phyloP scores from a whole-genome alignment of 2,329 filamentous ascomycete species.

The Fusarium sacchari region DNA sequence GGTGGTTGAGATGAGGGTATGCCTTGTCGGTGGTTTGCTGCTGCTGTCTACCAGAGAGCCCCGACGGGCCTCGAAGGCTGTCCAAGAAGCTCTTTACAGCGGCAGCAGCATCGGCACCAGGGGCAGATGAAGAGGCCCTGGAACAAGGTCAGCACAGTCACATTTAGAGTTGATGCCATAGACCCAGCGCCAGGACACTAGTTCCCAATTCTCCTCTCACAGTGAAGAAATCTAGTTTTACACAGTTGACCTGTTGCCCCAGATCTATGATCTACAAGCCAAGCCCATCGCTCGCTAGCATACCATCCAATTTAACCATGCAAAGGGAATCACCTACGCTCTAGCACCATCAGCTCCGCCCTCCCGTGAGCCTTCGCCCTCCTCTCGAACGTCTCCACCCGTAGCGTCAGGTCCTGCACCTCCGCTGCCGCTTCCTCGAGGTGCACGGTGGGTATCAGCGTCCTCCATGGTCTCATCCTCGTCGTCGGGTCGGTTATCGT shows the following conservation, averaged over 20 bases:
- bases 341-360: constrained; percentile 95
- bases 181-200: constrained; percentile 40
- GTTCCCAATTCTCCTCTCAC: constrained; percentile 45
- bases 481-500: constrained; percentile 61
- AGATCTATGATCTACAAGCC: constrained; percentile 35
- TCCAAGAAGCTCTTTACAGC: constrained; percentile 90
- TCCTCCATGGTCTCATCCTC: constrained; percentile 67
- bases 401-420: constrained; percentile 89
- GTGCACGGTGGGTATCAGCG: constrained; percentile 71
- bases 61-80: constrained; percentile 73
- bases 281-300: constrained; percentile 35
- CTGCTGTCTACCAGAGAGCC: constrained; percentile 50
- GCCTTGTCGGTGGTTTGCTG: constrained; percentile 60
- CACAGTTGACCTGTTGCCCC: constrained; percentile 44
- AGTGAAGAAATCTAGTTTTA: constrained; percentile 48
- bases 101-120: constrained; percentile 79
- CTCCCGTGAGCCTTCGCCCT: constrained; percentile 87
- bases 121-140: constrained; percentile 68
- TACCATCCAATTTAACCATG: constrained; percentile 42
- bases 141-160: constrained; percentile 56
- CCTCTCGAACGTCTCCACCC: constrained; percentile 89
- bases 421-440: constrained; percentile 71
- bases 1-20: constrained; percentile 86
- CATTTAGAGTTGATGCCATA: constrained; percentile 31
- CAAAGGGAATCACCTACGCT: constrained; percentile 85